Conservation (phyloP, 805 yeast species). For the Ogataea trehalophila region DNA sequence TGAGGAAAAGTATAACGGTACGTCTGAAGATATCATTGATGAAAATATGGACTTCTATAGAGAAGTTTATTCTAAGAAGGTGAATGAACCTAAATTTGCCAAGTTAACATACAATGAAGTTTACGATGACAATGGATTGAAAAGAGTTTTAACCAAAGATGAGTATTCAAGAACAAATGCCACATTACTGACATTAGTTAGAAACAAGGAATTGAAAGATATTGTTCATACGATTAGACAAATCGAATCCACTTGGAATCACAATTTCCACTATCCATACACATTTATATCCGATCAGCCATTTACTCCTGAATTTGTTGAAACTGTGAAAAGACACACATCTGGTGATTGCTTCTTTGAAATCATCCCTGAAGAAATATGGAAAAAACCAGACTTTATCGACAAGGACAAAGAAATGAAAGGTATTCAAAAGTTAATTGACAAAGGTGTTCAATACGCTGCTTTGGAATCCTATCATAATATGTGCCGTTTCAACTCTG, state of each 20-base stretch:
- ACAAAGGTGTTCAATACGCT: conserved; percentile 55
- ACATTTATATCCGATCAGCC: conserved; percentile 83
- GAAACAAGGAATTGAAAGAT: conserved; percentile 57
- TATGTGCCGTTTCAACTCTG: conserved; percentile 81
- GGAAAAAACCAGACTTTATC: conserved; percentile 46
- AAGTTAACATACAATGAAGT: conserved; percentile 29
- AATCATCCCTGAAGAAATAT: conserved; percentile 44
- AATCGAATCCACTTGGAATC: conserved; percentile 70
- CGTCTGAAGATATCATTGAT: conserved; percentile 26
- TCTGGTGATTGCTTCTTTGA: conserved; percentile 45
- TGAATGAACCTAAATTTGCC: conserved; percentile 30
- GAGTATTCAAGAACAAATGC: conserved; percentile 55
- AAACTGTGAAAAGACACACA: conserved; percentile 42
- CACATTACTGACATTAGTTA: conserved; percentile 69
- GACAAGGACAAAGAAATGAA: conserved; percentile 34
- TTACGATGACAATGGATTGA: conserved; percentile 24
- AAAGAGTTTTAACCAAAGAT: conserved; percentile 23
- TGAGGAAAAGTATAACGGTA: conserved; percentile 13
- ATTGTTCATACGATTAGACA: conserved; percentile 53
- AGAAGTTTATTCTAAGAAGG: conserved; percentile 31
- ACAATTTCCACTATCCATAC: conserved; percentile 82
- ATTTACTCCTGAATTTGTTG: conserved; percentile 72
- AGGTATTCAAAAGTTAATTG: conserved; percentile 35
- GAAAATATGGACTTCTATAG: conserved; percentile 32
- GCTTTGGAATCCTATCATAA: conserved; percentile 62